Evolutionary conservation across 176 grass and related monocot species (phyloP).

Genomic region (Dendrocalamus sinicus): DNA sequence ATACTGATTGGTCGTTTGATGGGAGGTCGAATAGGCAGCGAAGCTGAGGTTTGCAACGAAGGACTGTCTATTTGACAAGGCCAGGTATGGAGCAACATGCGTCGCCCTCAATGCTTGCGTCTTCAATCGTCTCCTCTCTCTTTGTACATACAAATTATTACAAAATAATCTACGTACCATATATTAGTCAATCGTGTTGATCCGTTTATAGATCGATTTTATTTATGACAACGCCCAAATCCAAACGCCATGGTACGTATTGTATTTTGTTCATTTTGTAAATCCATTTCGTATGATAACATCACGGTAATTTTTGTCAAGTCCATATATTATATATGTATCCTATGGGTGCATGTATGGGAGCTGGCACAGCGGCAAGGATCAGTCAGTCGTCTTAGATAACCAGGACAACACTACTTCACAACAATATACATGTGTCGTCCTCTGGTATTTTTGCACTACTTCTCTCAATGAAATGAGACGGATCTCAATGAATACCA

Average conservation of each 20-base stretch:
- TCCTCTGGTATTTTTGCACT: too few species aligned
- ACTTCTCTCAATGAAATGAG: too few species aligned
- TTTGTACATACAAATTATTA: not conserved
- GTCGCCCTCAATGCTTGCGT: not conserved
- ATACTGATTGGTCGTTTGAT: not conserved
- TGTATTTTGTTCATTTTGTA: not conserved
- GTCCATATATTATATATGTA: not conserved
- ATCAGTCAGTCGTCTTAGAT: too few species aligned
- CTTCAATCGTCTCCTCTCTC: not conserved
- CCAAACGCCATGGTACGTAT: not conserved
- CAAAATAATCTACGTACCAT: too few species aligned
- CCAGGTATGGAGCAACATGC: constrained; percentile 47
- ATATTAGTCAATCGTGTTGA: too few species aligned
- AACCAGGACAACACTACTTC: too few species aligned
- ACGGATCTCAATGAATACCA: too few species aligned
- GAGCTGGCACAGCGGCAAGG: too few species aligned
- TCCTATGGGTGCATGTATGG: too few species aligned
- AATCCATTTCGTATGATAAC: not conserved
- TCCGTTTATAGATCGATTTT: not conserved
- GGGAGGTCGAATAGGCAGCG: constrained; percentile 44
- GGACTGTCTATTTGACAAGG: constrained; percentile 54
- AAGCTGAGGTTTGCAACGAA: constrained; percentile 36
- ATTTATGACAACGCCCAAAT: not conserved
- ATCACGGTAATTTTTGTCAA: not conserved
- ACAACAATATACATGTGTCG: too few species aligned